phyloP scores from a whole-genome alignment of 2,329 filamentous ascomycete genomes.

The Aspergillus terreus region DNA sequence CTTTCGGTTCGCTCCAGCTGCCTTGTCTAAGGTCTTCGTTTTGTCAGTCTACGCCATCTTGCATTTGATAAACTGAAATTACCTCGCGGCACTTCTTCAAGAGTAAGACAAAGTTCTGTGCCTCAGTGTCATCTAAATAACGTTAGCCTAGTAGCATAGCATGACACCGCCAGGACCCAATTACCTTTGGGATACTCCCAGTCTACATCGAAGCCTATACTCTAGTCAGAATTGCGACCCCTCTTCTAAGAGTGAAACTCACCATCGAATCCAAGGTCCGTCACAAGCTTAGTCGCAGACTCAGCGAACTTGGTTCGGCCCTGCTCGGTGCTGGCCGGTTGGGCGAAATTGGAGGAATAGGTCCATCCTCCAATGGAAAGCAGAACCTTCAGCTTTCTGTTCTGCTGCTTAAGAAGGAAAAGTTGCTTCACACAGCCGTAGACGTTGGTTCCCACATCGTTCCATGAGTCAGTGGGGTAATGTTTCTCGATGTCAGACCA shows the following conservation, averaged over 20 bases:
- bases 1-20: slow-evolving; percentile 39
- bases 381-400: slow-evolving; percentile 73
- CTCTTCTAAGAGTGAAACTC: slow-evolving; percentile 9
- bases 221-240: not conserved
- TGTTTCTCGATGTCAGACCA: slow-evolving; percentile 68
- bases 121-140: slow-evolving; percentile 38
- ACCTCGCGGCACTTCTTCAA: slow-evolving; percentile 42
- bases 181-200: slow-evolving; percentile 46
- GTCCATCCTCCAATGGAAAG: slow-evolving; percentile 82
- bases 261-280: slow-evolving; percentile 69
- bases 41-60: slow-evolving; percentile 6
- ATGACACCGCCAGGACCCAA: not conserved
- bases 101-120: slow-evolving; percentile 41
- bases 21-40: slow-evolving; percentile 31
- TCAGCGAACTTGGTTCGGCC: slow-evolving; percentile 65
- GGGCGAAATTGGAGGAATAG: slow-evolving; percentile 72
- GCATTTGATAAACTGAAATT: slow-evolving; percentile 1
- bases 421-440: slow-evolving; percentile 78
- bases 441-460: slow-evolving; percentile 67
- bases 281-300: slow-evolving; percentile 69
- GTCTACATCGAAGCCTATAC: slow-evolving; percentile 42
- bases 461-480: slow-evolving; percentile 63
- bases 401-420: slow-evolving; percentile 68
- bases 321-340: slow-evolving; percentile 59
- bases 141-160: slow-evolving; percentile 9